Percentiles rank a stretch among this genome's conserved stretches.
Evolutionary conservation across 768 basidiomycete genomes (phyloP).

Genomic region (Pholiota microspora): DNA sequence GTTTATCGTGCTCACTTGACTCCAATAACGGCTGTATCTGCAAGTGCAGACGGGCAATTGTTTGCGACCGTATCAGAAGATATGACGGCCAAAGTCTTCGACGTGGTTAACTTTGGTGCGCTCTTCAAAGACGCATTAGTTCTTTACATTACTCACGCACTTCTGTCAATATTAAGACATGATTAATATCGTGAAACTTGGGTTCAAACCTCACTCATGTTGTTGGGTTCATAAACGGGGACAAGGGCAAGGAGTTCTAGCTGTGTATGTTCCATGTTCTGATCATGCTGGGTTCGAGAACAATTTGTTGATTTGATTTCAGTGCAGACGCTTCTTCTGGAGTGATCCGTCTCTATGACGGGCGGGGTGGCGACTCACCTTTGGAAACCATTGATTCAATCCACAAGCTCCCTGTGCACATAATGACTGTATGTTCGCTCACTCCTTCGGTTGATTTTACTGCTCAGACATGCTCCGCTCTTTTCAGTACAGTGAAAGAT

Average conservation of each 20-base stretch:
- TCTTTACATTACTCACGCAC: background rate
- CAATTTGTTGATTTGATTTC: constrained; percentile 18
- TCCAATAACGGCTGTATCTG: constrained; percentile 76
- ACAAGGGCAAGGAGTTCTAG: constrained; percentile 83
- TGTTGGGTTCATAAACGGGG: constrained; percentile 95
- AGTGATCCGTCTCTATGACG: constrained; percentile 87
- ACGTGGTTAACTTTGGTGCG: constrained; percentile 96
- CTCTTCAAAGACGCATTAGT: background rate
- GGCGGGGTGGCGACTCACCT: constrained; percentile 78
- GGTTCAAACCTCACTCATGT: constrained; percentile 81
- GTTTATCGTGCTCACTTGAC: constrained; percentile 92
- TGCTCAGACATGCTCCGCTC: constrained; percentile 3
- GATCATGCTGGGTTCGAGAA: background rate
- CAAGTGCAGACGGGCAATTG: constrained; percentile 87
- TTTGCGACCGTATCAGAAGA: constrained; percentile 93
- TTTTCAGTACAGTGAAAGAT: constrained; percentile 82
- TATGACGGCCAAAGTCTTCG: constrained; percentile 92
- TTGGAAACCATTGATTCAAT: constrained; percentile 74
- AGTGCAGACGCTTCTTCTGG: constrained; percentile 81
- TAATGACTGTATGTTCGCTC: constrained; percentile 71
- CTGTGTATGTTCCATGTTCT: constrained; percentile 59
- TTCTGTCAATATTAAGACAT: constrained; percentile 62
- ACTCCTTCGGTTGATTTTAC: background rate
- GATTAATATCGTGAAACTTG: constrained; percentile 96
- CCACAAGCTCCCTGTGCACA: constrained; percentile 86